These are phyloP conservation scores for Saksenaea vasiformis DNA, from an alignment of 371 early-diverging fungal genomes.

Conservation along the genomic window DNA sequence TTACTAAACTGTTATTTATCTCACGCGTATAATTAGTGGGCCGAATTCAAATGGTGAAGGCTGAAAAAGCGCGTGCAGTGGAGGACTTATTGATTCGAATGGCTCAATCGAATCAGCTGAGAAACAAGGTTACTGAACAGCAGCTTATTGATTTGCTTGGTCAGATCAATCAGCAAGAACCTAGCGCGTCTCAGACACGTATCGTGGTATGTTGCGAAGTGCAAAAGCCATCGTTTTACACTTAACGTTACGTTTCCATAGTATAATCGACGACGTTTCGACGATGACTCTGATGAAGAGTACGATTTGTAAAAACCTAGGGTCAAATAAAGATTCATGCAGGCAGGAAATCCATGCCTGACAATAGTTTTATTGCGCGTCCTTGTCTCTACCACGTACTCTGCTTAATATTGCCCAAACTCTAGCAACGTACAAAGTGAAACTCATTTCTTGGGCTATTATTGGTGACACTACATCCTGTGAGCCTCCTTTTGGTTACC, in stretches of 20 bases:
- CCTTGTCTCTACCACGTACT: no score
- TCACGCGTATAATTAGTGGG: slow-evolving; percentile 55
- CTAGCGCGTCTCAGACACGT: slow-evolving; percentile 64
- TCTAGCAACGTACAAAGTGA: no score
- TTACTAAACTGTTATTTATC: background rate
- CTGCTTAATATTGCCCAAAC: no score
- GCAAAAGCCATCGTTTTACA: background rate
- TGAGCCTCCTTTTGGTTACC: no score
- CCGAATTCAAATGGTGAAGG: slow-evolving; percentile 89
- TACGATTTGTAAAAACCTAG: slow-evolving; percentile 56
- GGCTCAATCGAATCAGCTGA: slow-evolving; percentile 84
- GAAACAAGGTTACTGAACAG: slow-evolving; percentile 78
- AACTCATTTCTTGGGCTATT: no score
- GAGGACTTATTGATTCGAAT: slow-evolving; percentile 89
- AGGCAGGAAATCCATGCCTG: no score
- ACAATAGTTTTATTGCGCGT: no score
- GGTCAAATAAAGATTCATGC: no score
- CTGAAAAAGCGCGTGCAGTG: slow-evolving; percentile 86
- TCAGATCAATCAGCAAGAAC: slow-evolving; percentile 77
- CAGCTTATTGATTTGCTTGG: slow-evolving; percentile 86
- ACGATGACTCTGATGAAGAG: slow-evolving; percentile 71
- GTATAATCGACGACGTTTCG: slow-evolving; percentile 64
- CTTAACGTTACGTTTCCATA: slow-evolving; percentile 15
- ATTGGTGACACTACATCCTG: no score
- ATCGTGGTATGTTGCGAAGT: slow-evolving; percentile 67